These are phyloP conservation scores for Gonapodya sp. DNA, from an alignment of 192 early-diverging fungal species.

Conservation along the genomic window DNA sequence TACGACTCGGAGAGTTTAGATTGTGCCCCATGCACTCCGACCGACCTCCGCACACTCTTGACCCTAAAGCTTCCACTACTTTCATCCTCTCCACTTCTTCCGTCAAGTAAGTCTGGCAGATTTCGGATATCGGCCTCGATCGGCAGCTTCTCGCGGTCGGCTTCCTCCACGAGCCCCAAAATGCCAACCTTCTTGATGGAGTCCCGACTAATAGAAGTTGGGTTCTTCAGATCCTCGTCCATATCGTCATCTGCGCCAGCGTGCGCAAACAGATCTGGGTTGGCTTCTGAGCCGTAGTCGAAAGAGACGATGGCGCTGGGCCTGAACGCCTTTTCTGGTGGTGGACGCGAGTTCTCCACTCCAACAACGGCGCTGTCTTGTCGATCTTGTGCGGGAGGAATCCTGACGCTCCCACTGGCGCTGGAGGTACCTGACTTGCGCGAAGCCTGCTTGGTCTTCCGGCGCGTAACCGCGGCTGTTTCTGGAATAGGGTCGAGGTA, in stretches of 20 bases:
- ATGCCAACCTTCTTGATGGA: neutral
- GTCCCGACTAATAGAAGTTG: neutral
- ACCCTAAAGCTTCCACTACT: too few species aligned
- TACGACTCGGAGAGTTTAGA: too few species aligned
- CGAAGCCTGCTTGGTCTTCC: neutral
- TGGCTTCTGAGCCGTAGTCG: neutral
- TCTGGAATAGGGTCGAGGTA: neutral
- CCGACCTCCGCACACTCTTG: too few species aligned
- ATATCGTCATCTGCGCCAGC: neutral
- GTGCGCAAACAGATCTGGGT: neutral
- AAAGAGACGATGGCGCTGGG: neutral
- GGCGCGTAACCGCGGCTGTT: neutral
- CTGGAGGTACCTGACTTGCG: neutral
- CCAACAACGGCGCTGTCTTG: too few species aligned
- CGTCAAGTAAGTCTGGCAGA: neutral
- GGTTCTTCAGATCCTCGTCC: neutral
- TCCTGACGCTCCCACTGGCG: neutral
- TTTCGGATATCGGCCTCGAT: neutral
- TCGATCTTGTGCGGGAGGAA: neutral
- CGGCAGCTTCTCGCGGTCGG: neutral
- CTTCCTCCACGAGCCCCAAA: neutral
- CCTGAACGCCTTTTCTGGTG: too few species aligned
- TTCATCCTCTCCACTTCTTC: too few species aligned
- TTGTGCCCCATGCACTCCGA: too few species aligned
- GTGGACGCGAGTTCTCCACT: too few species aligned